Evolutionary conservation across 2,329 filamentous ascomycete species (phyloP), one percentile per base, ranked within the genome.

Genomic region (Harringtonia aguacate): DNA sequence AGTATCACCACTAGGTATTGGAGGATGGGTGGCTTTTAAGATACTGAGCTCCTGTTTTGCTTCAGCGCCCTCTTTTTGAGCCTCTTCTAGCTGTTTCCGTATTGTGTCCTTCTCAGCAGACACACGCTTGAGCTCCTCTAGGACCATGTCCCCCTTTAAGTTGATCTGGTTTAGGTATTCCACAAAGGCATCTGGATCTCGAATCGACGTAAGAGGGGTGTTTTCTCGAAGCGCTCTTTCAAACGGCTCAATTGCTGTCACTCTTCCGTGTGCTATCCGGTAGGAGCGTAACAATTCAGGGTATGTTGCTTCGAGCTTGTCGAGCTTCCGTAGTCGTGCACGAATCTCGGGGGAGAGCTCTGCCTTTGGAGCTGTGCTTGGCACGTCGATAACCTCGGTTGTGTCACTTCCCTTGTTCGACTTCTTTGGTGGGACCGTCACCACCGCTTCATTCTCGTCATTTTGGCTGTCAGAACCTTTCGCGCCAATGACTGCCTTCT

Each of bases 281-380:
- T 98, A 98, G 9, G 90, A 95, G 45, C 87, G 83, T 40, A 97
- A 70, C 1, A 98, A 72, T 56, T 97, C 90, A 87, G 86, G 79
- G 61, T 97, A 97, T 46, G 84, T 86, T 6, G 79, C 72, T 58
- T 95, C 90, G 18, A 97, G 69, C 61, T 88, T 95, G 46, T 94
- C 88, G n/a, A 97, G 69, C 61, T 86, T 90, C 48, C 84, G 78
- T 51, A 97, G 65, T 59, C 82, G 89, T 27, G 77, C 71, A 45
- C 77, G 78, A 24, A 95, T 72, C 39, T 95, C 86, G 4, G 79
- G 73, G 0, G 87, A 75, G 28, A 95, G 63, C 43, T 87, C 84
- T 1, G 61, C 44, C 7, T 64, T 46, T 18, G 58, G 47, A 20
- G 53, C 30, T 10, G 52, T 45, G 1, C 18, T 28, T 2, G 36